Conservation (phyloP, 768 basidiomycete species). For the Chalciporus sphaerocephalus region DNA sequence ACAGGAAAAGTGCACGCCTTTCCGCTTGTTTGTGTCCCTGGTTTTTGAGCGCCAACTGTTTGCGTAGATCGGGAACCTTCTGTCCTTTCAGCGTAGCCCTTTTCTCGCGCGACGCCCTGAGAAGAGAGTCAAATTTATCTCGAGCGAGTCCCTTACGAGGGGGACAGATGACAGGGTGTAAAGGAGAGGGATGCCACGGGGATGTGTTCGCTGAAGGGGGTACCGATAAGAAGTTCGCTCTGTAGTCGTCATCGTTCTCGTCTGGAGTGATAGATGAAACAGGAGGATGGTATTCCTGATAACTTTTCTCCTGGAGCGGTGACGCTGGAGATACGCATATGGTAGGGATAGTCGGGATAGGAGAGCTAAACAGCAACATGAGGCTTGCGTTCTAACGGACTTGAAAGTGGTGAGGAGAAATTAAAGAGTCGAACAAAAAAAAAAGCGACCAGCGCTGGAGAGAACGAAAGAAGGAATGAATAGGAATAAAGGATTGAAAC, state of each 20-base stretch:
- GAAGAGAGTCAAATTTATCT: slow-evolving; percentile 59
- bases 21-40: slow-evolving; percentile 75
- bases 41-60: slow-evolving; percentile 67
- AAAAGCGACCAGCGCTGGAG: slow-evolving; percentile 53
- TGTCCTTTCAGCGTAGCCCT: slow-evolving; percentile 43
- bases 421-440: not conserved
- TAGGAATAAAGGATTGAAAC: slow-evolving; percentile 28
- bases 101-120: slow-evolving; percentile 58
- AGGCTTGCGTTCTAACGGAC: slow-evolving; percentile 16
- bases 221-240: slow-evolving; percentile 54
- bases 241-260: slow-evolving; percentile 48
- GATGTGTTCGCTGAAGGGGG: slow-evolving; percentile 31
- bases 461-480: slow-evolving; percentile 25
- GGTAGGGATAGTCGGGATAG: slow-evolving; percentile 66
- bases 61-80: slow-evolving; percentile 57
- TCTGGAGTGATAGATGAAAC: slow-evolving; percentile 37
- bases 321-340: slow-evolving; percentile 70
- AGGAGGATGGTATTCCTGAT: slow-evolving; percentile 58
- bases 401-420: too few species aligned
- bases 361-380: slow-evolving; percentile 41
- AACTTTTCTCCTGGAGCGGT: slow-evolving; percentile 46
- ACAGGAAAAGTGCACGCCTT: slow-evolving; percentile 70
- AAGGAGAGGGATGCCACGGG: slow-evolving; percentile 45
- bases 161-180: slow-evolving; percentile 40
- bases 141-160: slow-evolving; percentile 52